A percentile compares a stretch with the other conserved stretches of the same genome.
phyloP scores from a whole-genome alignment of 208 protist genomes.

The Acanthamoeba healyi region DNA sequence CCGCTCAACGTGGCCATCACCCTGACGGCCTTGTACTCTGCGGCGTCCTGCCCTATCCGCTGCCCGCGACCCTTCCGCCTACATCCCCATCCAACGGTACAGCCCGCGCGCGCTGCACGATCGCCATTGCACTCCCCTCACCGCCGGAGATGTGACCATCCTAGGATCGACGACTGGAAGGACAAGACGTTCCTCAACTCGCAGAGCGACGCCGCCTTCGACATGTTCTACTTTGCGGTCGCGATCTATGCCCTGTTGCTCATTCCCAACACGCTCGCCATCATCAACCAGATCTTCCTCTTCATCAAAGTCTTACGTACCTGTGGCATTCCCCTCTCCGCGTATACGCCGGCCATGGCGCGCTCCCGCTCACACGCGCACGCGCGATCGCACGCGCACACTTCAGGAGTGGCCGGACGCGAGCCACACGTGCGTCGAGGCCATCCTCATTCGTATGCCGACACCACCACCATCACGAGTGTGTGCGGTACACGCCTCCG shows the following conservation, averaged over 20 bases:
- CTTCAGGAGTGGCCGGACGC: neutral
- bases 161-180: neutral
- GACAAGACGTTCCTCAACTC: neutral
- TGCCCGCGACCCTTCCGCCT: neutral
- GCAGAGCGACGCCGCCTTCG: neutral
- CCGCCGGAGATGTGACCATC: too few species aligned
- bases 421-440: neutral
- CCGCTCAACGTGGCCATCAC: neutral
- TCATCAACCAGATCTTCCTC: slow-evolving; percentile 50
- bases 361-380: too few species aligned
- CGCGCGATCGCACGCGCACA: too few species aligned
- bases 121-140: too few species aligned
- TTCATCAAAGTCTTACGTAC: neutral
- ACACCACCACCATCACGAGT: neutral
- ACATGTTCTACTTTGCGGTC: slow-evolving; percentile 22
- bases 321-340: neutral
- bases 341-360: too few species aligned
- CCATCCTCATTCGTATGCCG: slow-evolving; percentile 34
- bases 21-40: neutral
- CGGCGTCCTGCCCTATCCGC: neutral
- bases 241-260: neutral
- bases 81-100: slow-evolving; percentile 1
- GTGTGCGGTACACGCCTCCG: neutral
- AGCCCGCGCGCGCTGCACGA: neutral
- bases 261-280: slow-evolving; percentile 55